These are phyloP conservation scores for Coniella vitis DNA, from an alignment of 2,329 filamentous ascomycete species.

Conservation along the genomic window DNA sequence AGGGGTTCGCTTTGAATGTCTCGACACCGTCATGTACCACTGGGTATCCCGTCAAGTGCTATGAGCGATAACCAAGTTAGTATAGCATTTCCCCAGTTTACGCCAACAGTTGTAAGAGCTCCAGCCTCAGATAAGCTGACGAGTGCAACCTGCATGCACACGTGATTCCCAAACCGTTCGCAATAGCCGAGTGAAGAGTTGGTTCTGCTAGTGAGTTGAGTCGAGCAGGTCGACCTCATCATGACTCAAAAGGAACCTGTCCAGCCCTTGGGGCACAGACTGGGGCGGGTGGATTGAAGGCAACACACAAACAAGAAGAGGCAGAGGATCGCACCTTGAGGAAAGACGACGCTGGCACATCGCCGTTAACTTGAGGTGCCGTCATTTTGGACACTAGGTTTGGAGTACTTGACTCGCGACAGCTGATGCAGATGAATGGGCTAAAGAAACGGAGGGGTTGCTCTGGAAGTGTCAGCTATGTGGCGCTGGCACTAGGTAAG, in stretches of 20 bases:
- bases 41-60: constrained; percentile 85
- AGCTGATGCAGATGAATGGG: background rate
- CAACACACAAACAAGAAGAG: background rate
- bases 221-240: no score
- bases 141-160: no score
- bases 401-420: background rate
- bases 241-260: no score
- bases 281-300: background rate
- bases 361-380: constrained; percentile 43
- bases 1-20: constrained; percentile 73
- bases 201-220: no score
- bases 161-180: no score
- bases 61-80: constrained; percentile 16
- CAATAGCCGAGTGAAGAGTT: no score
- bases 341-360: constrained; percentile 42
- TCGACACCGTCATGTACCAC: constrained; percentile 71
- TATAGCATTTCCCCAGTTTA: no score
- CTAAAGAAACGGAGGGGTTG: background rate
- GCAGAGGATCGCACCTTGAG: constrained; percentile 34
- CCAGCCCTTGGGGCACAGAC: background rate
- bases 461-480: background rate
- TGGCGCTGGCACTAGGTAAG: no score
- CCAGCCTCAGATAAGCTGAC: no score
- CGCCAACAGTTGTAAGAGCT: no score
- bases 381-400: constrained; percentile 22